Evolutionary conservation across 371 early-diverging fungal species (phyloP), one percentile per base, ranked within the genome.

Genomic region (Mucor lusitanicus): DNA sequence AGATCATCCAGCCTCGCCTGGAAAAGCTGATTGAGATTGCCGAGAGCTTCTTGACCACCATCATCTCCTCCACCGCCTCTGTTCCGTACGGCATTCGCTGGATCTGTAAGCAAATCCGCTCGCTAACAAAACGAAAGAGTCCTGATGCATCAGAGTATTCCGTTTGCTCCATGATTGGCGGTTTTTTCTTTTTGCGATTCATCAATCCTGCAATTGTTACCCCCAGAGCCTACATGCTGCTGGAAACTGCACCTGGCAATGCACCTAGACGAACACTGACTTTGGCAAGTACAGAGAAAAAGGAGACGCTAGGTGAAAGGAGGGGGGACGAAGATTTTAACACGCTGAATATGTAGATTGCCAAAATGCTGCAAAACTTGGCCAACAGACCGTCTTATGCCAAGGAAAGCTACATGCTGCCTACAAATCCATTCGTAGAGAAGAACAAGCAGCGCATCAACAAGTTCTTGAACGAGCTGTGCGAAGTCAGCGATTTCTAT

Each of bases 21-120:
- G 76, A 77, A 40, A 88, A 85, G 75, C 82, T 97, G 37, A 91
- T 88, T 77, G 92, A 94, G 23, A 94, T 95, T 37, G 89, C 95
- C 17, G 85, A 87, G 64, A 78, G 84, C 8, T 94, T 97, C 71
- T 72, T 97, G 39, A 82, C 87, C 27, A 93, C 92, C 6, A 94
- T 97, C 54, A 84, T 95, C 19, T 81, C 78, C n/a, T 89, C 91
- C 3, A 73, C 91, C 23, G 93, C 94, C 59, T 85, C 89, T 61
- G 92, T 93, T 3, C 97, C 97, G 5, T 95, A 94, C 69, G 97
- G 96, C 33, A 96, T 97, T 72, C 86, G 96, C n/a, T 97, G 96
- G 96, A 94, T 97, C 55, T 97, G 97, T 79, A 97, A 97, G 72
- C 95, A 96, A 80, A 96, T 97, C 76, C 85, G 92, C 17, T 90